A percentile compares a stretch with the other conserved stretches of the same genome.
These are phyloP conservation scores for Metarhizium rileyi DNA, from an alignment of 2,329 filamentous ascomycete genomes.

Conservation along the genomic window DNA sequence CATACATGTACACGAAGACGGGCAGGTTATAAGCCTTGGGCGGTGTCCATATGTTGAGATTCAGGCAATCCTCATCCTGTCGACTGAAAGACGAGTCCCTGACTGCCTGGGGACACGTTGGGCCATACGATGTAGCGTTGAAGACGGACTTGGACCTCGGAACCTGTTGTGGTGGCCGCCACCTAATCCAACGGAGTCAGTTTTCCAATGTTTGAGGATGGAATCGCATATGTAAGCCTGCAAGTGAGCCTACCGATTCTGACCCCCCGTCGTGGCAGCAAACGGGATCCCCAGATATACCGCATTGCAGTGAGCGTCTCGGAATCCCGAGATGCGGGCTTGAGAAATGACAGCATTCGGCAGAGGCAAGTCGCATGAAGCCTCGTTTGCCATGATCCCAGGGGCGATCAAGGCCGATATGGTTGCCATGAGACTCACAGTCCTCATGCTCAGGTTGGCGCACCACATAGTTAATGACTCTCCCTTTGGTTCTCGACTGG, in stretches of 20 bases:
- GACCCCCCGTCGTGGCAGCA: constrained; percentile 28
- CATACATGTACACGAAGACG: constrained; percentile 33
- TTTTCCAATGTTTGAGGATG: not conserved
- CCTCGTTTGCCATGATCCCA: not conserved
- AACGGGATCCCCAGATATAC: constrained; percentile 30
- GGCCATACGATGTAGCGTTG: not conserved
- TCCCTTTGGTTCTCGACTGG: too few species aligned
- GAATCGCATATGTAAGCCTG: too few species aligned
- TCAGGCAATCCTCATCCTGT: constrained; percentile 31
- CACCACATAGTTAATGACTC: not conserved
- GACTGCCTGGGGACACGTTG: not conserved
- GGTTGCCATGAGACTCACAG: not conserved
- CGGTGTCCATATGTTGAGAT: constrained; percentile 29
- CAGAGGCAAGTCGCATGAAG: not conserved
- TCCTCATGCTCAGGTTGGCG: not conserved
- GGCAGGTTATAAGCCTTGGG: constrained; percentile 16
- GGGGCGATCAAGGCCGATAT: not conserved
- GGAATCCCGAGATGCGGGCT: constrained; percentile 25
- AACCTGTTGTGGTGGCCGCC: not conserved
- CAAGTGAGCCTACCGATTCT: constrained; percentile 17
- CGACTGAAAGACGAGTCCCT: constrained; percentile 5
- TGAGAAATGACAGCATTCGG: constrained; percentile 13
- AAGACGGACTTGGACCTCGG: not conserved
- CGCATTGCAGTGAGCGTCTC: constrained; percentile 21
- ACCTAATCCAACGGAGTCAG: not conserved